Evolutionary conservation across 306 rosid species (phyloP), one percentile per base, ranked within the genome.

Genomic region (Prunus kanzakura): DNA sequence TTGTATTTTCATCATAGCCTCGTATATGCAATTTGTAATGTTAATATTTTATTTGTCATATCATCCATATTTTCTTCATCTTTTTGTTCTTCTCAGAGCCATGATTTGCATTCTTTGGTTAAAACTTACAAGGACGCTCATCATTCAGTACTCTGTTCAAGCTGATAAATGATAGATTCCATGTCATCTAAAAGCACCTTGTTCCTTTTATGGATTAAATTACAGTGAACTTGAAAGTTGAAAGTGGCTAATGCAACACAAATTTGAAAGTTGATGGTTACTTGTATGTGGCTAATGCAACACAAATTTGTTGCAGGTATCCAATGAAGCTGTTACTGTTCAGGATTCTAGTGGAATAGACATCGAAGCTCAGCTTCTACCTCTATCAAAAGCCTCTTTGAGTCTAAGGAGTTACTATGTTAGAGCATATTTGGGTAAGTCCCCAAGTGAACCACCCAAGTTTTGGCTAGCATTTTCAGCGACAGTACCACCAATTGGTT

Each of bases 401-500:
- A 83, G 81, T 68, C 71, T 87, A 58, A 91, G 90, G 82, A 88
- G 76, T 67, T 83, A 78, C 87, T 78, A 88, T 49, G 79, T 81
- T 8, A 55, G 38, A 74, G 96, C 96, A 79, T 85, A 91, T 88
- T 67, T 89, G 72, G 97, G 91, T 45, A 84, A 66, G 58, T 82
- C 87, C 70, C 82, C 90, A 49, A 82, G 70, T 61, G 88, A 74
- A 68, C 78, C 79, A 9, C 87, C 85, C 4, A 89, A 87, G 64
- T 89, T 88, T 76, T 88, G 92, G 96, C 93, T 93, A 76, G 93
- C 87, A 4, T 93, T 91, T 83, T 74, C 90, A 50, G 97, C 84
- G 15, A 43, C 81, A 13, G 93, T 91, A 54, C 96, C 98, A 64
- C 92, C 98, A 67, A 88, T 93, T 75, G 98, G 98, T 79, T 93